Conservation (phyloP, 768 basidiomycete genomes). For the Suillus sp. region DNA sequence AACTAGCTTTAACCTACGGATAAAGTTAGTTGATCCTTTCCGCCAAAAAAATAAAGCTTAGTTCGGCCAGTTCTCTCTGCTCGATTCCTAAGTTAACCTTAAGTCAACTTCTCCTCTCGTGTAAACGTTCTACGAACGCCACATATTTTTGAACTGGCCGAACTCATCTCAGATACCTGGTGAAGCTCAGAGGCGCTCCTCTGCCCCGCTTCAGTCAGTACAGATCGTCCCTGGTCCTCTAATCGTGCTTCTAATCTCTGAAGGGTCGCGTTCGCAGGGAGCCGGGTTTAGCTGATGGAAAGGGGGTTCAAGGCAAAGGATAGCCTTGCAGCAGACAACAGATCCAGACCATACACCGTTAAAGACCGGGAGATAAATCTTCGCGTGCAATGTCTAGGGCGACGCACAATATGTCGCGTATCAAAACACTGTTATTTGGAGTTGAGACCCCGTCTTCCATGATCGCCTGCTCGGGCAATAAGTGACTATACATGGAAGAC, state of each 20-base stretch:
- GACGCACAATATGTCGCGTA: conserved; percentile 21
- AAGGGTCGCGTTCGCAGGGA: background rate
- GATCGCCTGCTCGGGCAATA: conserved; percentile 16
- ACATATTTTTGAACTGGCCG: too few species aligned
- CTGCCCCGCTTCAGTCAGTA: background rate
- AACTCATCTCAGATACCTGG: conserved; percentile 1
- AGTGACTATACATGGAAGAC: conserved; percentile 24
- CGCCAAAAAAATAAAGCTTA: too few species aligned
- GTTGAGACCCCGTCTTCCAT: conserved; percentile 14
- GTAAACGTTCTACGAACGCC: too few species aligned
- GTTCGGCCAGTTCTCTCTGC: too few species aligned
- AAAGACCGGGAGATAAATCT: conserved; percentile 40
- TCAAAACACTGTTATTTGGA: conserved; percentile 11
- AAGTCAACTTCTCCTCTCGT: too few species aligned
- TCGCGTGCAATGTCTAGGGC: conserved; percentile 34
- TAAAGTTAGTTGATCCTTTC: too few species aligned
- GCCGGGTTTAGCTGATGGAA: background rate
- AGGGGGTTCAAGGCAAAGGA: conserved; percentile 34
- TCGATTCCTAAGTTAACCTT: too few species aligned
- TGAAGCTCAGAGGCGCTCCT: background rate
- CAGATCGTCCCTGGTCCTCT: background rate
- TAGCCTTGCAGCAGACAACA: conserved; percentile 40
- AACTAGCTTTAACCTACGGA: too few species aligned
- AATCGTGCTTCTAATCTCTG: background rate
- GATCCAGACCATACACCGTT: conserved; percentile 46